These are phyloP conservation scores for Vitis vinifera DNA, from an alignment of 164 flowering plant species.

Conservation along the genomic window DNA sequence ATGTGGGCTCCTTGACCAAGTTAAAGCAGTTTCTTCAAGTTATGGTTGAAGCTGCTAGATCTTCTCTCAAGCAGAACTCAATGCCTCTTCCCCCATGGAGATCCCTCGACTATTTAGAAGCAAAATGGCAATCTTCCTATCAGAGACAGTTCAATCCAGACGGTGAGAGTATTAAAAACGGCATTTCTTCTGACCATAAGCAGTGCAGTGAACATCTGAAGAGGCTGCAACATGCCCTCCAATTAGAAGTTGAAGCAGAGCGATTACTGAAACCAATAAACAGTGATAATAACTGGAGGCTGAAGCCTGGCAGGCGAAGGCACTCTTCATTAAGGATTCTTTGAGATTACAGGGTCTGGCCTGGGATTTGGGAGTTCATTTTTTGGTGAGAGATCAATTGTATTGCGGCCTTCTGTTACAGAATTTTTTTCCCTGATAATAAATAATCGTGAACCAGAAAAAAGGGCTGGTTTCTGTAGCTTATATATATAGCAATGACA, in stretches of 20 bases:
- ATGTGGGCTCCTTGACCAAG: constrained; percentile 62
- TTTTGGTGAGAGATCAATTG: constrained; percentile 1
- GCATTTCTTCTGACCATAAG: constrained; percentile 30
- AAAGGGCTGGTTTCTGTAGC: constrained; percentile 20
- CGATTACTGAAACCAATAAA: constrained; percentile 50
- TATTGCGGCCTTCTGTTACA: constrained; percentile 18
- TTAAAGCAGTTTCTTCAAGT: constrained; percentile 69
- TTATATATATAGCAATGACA: constrained; percentile 6
- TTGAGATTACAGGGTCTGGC: constrained; percentile 20
- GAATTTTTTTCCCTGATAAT: constrained; percentile 2
- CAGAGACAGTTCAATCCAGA: constrained; percentile 41
- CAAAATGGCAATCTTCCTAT: constrained; percentile 82
- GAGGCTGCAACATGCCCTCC: constrained; percentile 57
- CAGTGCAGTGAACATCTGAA: constrained; percentile 68
- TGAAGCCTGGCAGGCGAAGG: constrained; percentile 53
- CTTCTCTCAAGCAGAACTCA: constrained; percentile 82
- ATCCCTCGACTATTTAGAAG: constrained; percentile 82
- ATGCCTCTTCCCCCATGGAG: constrained; percentile 99
- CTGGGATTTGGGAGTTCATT: constrained; percentile 8
- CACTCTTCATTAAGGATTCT: constrained; percentile 27
- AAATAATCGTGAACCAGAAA: constrained; percentile 24
- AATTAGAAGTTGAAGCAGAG: constrained; percentile 53
- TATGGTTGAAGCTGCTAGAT: constrained; percentile 89
- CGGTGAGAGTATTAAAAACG: constrained; percentile 7
- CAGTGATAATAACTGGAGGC: constrained; percentile 39